Percentiles rank a stretch among this genome's conserved stretches.
Evolutionary conservation across 1,284 basidiomycete species (phyloP).

Genomic region (Moesziomyces sp.): DNA sequence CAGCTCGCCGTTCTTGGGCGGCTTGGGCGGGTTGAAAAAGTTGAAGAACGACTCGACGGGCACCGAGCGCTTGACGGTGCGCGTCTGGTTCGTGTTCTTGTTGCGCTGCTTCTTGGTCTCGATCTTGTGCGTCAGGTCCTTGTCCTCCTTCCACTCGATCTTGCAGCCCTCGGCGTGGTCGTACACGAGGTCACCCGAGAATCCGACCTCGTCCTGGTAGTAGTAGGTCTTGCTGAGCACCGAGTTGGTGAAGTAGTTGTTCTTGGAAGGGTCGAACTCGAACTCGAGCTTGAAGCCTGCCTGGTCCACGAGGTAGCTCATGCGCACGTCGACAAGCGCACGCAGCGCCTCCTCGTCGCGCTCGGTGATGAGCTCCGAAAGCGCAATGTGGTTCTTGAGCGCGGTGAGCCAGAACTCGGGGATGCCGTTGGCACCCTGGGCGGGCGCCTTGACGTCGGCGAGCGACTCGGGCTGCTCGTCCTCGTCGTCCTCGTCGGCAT

Average conservation of each 20-base stretch:
- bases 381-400: constrained; percentile 86
- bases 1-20: constrained; percentile 59
- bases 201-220: constrained; percentile 90
- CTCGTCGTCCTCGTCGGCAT: constrained; percentile 72
- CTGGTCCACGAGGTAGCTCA: constrained; percentile 77
- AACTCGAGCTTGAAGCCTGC: constrained; percentile 93
- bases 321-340: constrained; percentile 76
- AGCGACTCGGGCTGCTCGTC: constrained; percentile 67
- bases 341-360: constrained; percentile 81
- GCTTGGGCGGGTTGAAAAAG: constrained; percentile 67
- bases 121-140: constrained; percentile 94
- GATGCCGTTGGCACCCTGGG: constrained; percentile 74
- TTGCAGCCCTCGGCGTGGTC: constrained; percentile 88
- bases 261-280: constrained; percentile 74
- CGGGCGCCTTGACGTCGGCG: constrained; percentile 69
- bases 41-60: constrained; percentile 68
- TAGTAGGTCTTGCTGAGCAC: constrained; percentile 91
- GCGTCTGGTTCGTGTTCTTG: constrained; percentile 73
- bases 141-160: constrained; percentile 98
- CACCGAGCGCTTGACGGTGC: constrained; percentile 67
- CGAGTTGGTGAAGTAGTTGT: constrained; percentile 88
- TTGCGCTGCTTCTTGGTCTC: constrained; percentile 99
- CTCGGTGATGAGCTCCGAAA: constrained; percentile 91
- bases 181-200: constrained; percentile 93
- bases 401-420: constrained; percentile 99